A percentile compares a stretch with the other conserved stretches of the same genome.
These are phyloP conservation scores for Dendrobium catenatum DNA, from an alignment of 106 monocot genomes.

Conservation along the genomic window DNA sequence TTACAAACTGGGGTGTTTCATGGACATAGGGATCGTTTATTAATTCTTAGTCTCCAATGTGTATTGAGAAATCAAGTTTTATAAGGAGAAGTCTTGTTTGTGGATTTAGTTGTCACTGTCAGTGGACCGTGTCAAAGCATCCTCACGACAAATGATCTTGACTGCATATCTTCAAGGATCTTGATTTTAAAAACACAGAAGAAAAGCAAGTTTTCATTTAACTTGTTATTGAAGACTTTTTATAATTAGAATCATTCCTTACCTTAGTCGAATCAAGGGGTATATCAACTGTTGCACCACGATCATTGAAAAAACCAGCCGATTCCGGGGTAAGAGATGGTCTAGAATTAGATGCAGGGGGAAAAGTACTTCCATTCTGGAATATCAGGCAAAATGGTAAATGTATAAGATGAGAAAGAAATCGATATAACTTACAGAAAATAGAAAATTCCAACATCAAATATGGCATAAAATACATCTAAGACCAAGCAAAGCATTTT, in stretches of 20 bases:
- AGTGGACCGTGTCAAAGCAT: not conserved
- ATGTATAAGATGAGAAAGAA: not conserved
- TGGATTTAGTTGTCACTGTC: not conserved
- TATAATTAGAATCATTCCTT: conserved; percentile 1
- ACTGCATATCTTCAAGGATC: not conserved
- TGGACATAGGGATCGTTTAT: not conserved
- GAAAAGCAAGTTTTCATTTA: not conserved
- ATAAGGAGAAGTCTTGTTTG: not conserved
- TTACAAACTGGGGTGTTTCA: not conserved
- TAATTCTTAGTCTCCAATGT: not conserved
- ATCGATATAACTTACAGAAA: not conserved
- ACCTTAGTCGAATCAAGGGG: conserved; percentile 72
- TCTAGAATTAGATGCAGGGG: conserved; percentile 60
- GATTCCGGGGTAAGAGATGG: conserved; percentile 82
- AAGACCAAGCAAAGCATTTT: not conserved
- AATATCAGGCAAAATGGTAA: not conserved
- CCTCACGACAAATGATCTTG: not conserved
- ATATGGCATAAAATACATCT: not conserved
- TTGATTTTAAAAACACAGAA: not conserved
- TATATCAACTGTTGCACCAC: conserved; percentile 66
- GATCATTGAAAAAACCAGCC: conserved; percentile 78
- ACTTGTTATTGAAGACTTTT: not conserved
- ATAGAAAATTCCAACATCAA: not conserved
- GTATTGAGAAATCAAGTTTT: not conserved
- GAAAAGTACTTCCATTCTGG: conserved; percentile 54